Evolutionary conservation across 495 filamentous ascomycete species (phyloP).

Genomic region (Aspergillus cristatus): DNA sequence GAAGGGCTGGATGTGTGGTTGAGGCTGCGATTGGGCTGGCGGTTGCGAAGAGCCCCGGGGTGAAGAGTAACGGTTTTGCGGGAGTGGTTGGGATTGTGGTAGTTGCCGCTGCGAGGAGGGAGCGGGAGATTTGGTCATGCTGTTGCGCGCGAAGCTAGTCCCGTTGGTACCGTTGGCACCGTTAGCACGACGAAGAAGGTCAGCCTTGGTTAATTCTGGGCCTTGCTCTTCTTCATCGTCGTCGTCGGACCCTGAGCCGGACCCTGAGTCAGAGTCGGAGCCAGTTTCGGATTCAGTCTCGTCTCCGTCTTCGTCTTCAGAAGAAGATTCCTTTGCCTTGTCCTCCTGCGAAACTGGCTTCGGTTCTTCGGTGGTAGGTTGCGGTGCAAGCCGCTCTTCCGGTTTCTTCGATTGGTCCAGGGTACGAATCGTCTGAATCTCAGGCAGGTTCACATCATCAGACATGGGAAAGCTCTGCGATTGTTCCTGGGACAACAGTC

Average conservation of each 20-base stretch:
- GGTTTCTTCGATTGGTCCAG: too few species aligned
- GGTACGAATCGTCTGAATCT: slow-evolving; percentile 3
- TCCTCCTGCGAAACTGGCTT: slow-evolving; percentile 1
- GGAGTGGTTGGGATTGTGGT: too few species aligned
- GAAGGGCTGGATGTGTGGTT: background rate
- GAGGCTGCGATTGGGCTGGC: too few species aligned
- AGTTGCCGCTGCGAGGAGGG: too few species aligned
- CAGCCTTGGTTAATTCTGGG: too few species aligned
- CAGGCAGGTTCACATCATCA: slow-evolving; percentile 5
- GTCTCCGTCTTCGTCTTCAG: background rate
- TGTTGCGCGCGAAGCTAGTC: too few species aligned
- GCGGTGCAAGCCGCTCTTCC: background rate
- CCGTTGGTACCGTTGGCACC: too few species aligned
- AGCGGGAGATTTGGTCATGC: too few species aligned
- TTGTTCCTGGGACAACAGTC: background rate
- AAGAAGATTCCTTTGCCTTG: background rate
- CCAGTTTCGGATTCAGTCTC: background rate
- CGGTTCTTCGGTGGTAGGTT: background rate
- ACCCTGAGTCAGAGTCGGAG: slow-evolving; percentile 1
- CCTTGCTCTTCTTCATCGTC: background rate
- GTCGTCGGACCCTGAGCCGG: slow-evolving; percentile 3
- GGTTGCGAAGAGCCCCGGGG: too few species aligned
- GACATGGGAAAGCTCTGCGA: slow-evolving; percentile 2
- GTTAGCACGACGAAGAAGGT: too few species aligned
- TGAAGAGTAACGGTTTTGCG: too few species aligned